Evolutionary conservation across 805 yeast genomes (phyloP), one percentile per base, ranked within the genome.

Genomic region (Pichia eremophila): DNA sequence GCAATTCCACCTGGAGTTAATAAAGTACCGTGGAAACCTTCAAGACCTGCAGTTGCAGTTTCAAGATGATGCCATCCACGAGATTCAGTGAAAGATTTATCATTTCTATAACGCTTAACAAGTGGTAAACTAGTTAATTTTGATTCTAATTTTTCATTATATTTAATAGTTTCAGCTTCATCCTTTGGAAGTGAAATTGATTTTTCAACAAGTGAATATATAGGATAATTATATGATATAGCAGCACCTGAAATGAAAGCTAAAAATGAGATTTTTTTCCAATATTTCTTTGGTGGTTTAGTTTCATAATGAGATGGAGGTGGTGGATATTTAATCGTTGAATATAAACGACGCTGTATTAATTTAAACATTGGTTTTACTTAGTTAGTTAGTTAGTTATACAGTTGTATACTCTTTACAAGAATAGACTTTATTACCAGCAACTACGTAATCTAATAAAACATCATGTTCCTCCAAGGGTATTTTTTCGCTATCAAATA

Each of bases 1-100:
- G 86, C 77, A 48, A 91, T 74, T 0, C 89, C 93, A 8, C 96
- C 96, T 0, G 95, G 89, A 2, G 73, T 75, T 2, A 77, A 67
- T 42, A 89, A 65, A 0, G 85, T 72, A n/a, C 74, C 65, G 54
- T 79, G 59, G 22, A 63, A 50, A 6, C 29, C 19, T 10, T 51
- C 44, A n/a, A 52, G 28, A n/a, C 55, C 55, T 2, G 47, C 19
- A 18, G 54, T 39, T 9, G 36, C 47, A 38, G 40, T 71, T 54
- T 74, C 75, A 69, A 78, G 49, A 60, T 71, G 56, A 57, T 71
- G 54, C 77, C 73, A 65, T 47, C 77, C 64, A 53, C 75, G 52
- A 8, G 46, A 46, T 60, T 67, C 51, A 58, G 69, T 54, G 50
- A 60, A 71, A 11, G 58, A 54, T 0, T 75, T 71, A 47, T 72